Evolutionary conservation across 2,329 filamentous ascomycete genomes (phyloP), one percentile per base, ranked within the genome.

Genomic region (Claviceps pusilla): DNA sequence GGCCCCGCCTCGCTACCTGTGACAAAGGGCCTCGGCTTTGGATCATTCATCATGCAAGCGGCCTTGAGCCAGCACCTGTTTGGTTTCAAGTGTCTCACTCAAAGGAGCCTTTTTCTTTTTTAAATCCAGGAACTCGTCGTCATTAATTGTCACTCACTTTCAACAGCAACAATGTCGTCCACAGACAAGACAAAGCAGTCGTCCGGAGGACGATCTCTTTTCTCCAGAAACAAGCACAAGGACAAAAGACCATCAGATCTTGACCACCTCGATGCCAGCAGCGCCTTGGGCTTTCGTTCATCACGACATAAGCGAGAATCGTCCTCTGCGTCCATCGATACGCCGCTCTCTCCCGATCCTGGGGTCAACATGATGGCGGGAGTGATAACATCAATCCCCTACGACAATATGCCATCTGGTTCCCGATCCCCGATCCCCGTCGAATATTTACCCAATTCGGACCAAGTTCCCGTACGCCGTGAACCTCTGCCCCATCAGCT

Each of bases 161-260:
- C n/a, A 28, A 28, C 49, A 50, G 51, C 51, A 59, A 62, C 61
- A 64, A 80, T 81, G 80, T 75, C 82, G 63, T 76, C 79, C 66
- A 76, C 85, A 74, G 84, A 87, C 74, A 89, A 90, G 73, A 77
- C 84, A 64, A 83, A 87, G 70, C 86, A 91, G 75, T 89, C 86
- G 60, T 89, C 87, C 54, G 72, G 73, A 63, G 77, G 77, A 65
- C 84, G 83, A 66, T 88, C 85, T 58, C 89, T 96, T 75, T 96
- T 96, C 74, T 89, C 88, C 64, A 82, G 89, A 66, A 86, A 84
- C 72, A 93, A 89, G 73, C 86, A 94, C 70, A 87, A 83, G 70
- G 76, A 78, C 62, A 79, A 80, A 63, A 79, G 83, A 66, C 75
- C 76, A 63, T 70, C 75, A 58, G 79, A 80, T 67, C 76, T 79